Evolutionary conservation across 257 asterid species (phyloP), one percentile per base, ranked within the genome.

Genomic region (Ballota nigra): DNA sequence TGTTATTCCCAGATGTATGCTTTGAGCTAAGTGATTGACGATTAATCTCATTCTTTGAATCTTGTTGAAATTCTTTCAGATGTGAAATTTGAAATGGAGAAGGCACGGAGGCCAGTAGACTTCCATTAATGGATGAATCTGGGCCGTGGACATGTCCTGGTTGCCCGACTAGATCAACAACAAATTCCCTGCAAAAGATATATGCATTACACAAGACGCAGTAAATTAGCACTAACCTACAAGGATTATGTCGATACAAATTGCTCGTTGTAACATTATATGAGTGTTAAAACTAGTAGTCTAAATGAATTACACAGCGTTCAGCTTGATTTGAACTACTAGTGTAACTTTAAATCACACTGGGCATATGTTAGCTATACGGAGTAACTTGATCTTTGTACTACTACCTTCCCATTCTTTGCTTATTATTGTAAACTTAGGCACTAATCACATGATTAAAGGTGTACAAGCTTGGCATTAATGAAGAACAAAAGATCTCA

Each of bases 91-190:
- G 89, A 57, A 94, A 87, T 12, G 96, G 98, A 9, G 98, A 91
- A 70, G 98, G 97, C 66, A 89, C 85, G 5, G 92, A 82, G 34
- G 88, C 77, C 72, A 79, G 81, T 69, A 72, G 59, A 75, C 86
- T 78, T 79, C 89, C 93, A 65, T 83, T 91, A 68, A 91, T 83
- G 15, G 96, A 94, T 45, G 96, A 94, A 85, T 91, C 96, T 60
- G 97, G 95, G 64, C 85, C 83, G 13, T 84, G 91, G 59, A 94
- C 71, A 55, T 83, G 86, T 79, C 98, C 98, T 7, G 98, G 98
- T 73, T 87, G 82, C 73, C 97, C 97, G 66, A 94, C 92, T 63
- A 94, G 91, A 84, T 94, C 98, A 78, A 94, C 94, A 22, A 94
- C 92, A 78, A 84, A 87, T 70, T 94, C 98, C 91, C 98, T 94